phyloP scores from a whole-genome alignment of 352 stramenopile genomes.

The Globisporangium abappressorium region DNA sequence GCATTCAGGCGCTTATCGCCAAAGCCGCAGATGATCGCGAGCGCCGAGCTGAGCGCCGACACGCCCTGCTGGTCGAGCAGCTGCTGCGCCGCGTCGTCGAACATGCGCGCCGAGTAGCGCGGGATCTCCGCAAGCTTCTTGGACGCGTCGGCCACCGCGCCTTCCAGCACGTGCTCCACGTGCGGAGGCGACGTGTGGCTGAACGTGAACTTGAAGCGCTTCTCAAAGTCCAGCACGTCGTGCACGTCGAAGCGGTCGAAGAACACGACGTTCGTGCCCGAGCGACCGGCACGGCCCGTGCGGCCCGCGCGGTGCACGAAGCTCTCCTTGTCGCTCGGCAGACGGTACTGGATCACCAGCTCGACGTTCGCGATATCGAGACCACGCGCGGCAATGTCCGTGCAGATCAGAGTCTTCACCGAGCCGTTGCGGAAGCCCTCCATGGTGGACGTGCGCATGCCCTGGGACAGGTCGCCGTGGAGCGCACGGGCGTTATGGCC shows the following conservation, averaged over 20 bases:
- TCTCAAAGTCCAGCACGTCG: slow-evolving; percentile 78
- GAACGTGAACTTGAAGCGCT: slow-evolving; percentile 77
- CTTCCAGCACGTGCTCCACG: slow-evolving; percentile 61
- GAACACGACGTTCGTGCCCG: slow-evolving; percentile 85
- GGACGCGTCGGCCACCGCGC: slow-evolving; percentile 45
- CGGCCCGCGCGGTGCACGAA: slow-evolving; percentile 93
- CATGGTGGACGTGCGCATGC: slow-evolving; percentile 93
- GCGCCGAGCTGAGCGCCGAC: slow-evolving; percentile 52
- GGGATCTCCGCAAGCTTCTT: slow-evolving; percentile 54
- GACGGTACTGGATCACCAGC: slow-evolving; percentile 92
- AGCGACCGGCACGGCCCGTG: slow-evolving; percentile 84
- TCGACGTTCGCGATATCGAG: slow-evolving; percentile 90
- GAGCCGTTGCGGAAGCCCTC: slow-evolving; percentile 93
- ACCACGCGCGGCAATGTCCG: slow-evolving; percentile 87
- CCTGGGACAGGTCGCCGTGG: slow-evolving; percentile 79
- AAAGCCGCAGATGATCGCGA: slow-evolving; percentile 76
- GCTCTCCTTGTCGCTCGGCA: slow-evolving; percentile 92
- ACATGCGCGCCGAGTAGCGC: slow-evolving; percentile 39
- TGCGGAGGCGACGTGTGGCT: slow-evolving; percentile 47
- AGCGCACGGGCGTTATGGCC: slow-evolving; percentile 55
- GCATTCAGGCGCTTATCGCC: slow-evolving; percentile 61
- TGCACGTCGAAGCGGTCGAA: slow-evolving; percentile 63
- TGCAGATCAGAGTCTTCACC: slow-evolving; percentile 92
- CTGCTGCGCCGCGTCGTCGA: slow-evolving; percentile 50
- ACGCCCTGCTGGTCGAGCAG: slow-evolving; percentile 61